phyloP scores from a whole-genome alignment of 2,329 filamentous ascomycete genomes.

The Sphaerulina musiva region DNA sequence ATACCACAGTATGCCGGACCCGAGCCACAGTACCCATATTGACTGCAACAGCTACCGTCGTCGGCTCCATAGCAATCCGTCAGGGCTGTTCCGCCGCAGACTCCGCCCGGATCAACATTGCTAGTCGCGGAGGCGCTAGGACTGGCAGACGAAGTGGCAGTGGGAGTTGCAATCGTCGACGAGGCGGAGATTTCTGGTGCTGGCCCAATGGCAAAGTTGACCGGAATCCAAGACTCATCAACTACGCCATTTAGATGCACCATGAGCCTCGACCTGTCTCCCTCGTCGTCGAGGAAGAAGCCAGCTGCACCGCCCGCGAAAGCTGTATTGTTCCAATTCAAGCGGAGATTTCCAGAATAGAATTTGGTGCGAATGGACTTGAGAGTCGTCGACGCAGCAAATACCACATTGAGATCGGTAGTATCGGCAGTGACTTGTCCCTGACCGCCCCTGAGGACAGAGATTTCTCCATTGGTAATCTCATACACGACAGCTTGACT shows the following conservation, averaged over 20 bases:
- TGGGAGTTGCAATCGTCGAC: neutral
- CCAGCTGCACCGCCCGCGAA: slow-evolving; percentile 30
- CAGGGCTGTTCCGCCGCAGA: neutral
- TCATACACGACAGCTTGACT: slow-evolving; percentile 28
- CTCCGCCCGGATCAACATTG: slow-evolving; percentile 3
- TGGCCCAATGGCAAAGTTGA: slow-evolving; percentile 26
- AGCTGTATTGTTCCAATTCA: slow-evolving; percentile 31
- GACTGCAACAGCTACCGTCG: slow-evolving; percentile 9
- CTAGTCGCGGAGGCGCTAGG: neutral
- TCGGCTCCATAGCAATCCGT: slow-evolving; percentile 8
- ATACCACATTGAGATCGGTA: slow-evolving; percentile 23
- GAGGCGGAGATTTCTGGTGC: neutral
- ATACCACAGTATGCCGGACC: slow-evolving; percentile 11
- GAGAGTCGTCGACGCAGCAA: slow-evolving; percentile 22
- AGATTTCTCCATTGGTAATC: slow-evolving; percentile 27
- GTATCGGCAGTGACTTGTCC: slow-evolving; percentile 28
- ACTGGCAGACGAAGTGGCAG: no score
- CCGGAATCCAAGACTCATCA: slow-evolving; percentile 25
- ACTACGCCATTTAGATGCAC: slow-evolving; percentile 27
- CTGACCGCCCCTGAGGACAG: slow-evolving; percentile 20
- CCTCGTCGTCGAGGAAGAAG: slow-evolving; percentile 30
- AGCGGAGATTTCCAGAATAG: slow-evolving; percentile 21
- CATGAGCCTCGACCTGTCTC: slow-evolving; percentile 27
- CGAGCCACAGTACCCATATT: slow-evolving; percentile 17
- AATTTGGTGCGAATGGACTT: slow-evolving; percentile 30